These are phyloP conservation scores for Coprinopsis sp. DNA, from an alignment of 768 basidiomycete genomes.

Conservation along the genomic window DNA sequence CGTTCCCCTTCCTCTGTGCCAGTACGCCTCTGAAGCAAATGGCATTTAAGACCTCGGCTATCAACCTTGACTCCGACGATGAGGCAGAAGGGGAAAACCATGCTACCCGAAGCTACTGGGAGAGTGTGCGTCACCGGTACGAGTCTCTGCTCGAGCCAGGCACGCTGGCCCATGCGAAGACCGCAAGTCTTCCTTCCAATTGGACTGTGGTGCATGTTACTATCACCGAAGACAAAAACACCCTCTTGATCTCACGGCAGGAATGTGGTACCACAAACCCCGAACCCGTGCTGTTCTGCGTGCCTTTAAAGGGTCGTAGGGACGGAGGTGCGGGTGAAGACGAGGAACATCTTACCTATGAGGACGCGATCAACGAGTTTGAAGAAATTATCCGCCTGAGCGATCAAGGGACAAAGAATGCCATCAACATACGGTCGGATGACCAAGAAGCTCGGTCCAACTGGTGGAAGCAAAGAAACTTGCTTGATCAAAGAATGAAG, in stretches of 20 bases:
- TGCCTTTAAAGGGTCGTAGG: constrained; percentile 81
- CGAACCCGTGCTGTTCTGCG: constrained; percentile 75
- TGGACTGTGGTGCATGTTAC: constrained; percentile 87
- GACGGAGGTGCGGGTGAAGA: constrained; percentile 66
- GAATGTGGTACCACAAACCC: constrained; percentile 38
- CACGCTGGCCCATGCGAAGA: constrained; percentile 37
- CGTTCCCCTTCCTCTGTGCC: constrained; percentile 28
- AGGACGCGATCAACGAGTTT: constrained; percentile 69
- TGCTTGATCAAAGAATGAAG: constrained; percentile 72
- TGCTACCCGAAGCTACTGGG: constrained; percentile 59
- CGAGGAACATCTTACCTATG: constrained; percentile 67
- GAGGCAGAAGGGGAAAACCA: constrained; percentile 29
- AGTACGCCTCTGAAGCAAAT: constrained; percentile 10
- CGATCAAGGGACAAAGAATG: constrained; percentile 70
- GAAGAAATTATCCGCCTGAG: constrained; percentile 75
- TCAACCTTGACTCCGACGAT: constrained; percentile 31
- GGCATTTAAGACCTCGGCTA: constrained; percentile 7
- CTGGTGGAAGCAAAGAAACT: constrained; percentile 85
- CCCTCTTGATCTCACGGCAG: constrained; percentile 80
- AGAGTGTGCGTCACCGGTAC: constrained; percentile 51
- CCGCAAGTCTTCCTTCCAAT: constrained; percentile 52
- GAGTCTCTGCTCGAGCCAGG: constrained; percentile 36
- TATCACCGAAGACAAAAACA: constrained; percentile 77
- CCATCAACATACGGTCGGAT: constrained; percentile 64
- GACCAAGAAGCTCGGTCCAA: constrained; percentile 57